Base-by-base conservation (phyloP, 176 grass and related monocot genomes). In the Saccharum officinarum region DNA sequence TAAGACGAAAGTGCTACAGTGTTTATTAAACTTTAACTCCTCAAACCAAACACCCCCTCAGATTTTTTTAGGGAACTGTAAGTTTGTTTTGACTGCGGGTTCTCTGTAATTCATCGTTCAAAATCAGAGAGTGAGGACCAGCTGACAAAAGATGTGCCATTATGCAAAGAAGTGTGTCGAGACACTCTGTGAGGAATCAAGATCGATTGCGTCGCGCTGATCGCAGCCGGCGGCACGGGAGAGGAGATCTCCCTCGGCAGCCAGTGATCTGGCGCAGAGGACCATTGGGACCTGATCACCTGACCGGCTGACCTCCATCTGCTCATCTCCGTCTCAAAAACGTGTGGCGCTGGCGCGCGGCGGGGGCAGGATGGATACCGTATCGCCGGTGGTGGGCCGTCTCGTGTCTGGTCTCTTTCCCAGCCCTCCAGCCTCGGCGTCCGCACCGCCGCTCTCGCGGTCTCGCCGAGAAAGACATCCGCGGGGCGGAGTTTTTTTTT, bases 391-490 rank as follows among this genome's bases (percentile, higher is more conserved):
- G 78, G 46, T 54, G 8, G 64, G 26, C 42, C 3, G 1, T 41
- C 41, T 28, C 40, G 13, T 49, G 71, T 26, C 31, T 54, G 45
- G 79, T 69, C 79, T 54, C 45, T 81, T 81, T 52, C 31, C 44
- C 15, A 45, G 11, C 34, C 11, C 31, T 5, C 17, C 23, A 5
- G 5, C 59, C 15, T 20, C 31, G 62, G 16, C 78, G 25, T n/a
- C 78, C 42, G 34, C 20, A 12, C 31, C 7, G 33, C 69, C 79
- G 45, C 65, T 52, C 65, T 81, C 78, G 18, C 42, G 10, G 42
- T 45, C 42, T 45, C 45, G 45, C 45, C 44, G 40, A 49, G 62
- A 80, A n/a, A 7, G 3, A 18, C 26, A 46, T 12, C 8, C 25
- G 15, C 17, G 1, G 14, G 15, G 47, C 3, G 5, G 15, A 50